phyloP scores from a whole-genome alignment of 1,284 basidiomycete species.

The Austroboletus novae-zelandiae region DNA sequence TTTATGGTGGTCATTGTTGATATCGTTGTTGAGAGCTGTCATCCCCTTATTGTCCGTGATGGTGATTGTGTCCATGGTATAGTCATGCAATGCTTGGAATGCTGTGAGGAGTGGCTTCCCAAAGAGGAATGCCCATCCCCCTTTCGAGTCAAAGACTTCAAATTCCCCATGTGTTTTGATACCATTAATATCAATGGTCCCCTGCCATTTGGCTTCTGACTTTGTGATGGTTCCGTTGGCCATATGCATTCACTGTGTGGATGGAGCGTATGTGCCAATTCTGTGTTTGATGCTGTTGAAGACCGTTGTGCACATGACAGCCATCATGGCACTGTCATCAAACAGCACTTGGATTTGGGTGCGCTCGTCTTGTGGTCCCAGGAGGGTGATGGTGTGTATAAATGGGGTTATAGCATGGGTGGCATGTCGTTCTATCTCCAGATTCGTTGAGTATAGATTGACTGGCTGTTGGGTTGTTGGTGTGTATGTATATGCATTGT shows the following conservation, averaged over 20 bases:
- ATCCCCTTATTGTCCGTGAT: neutral
- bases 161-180: neutral
- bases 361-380: neutral
- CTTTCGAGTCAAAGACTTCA: neutral
- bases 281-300: neutral
- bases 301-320: neutral
- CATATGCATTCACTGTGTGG: neutral
- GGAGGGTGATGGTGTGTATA: neutral
- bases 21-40: too few species aligned
- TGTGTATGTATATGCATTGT: neutral
- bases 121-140: neutral
- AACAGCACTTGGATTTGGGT: neutral
- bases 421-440: neutral
- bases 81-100: too few species aligned
- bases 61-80: neutral
- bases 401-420: neutral
- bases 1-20: too few species aligned
- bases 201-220: neutral
- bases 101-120: neutral
- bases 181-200: neutral
- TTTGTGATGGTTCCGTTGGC: neutral
- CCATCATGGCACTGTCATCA: neutral
- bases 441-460: neutral
- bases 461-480: neutral
- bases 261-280: neutral